phyloP scores from a whole-genome alignment of 345 rosid species.

The Murraya koenigii region DNA sequence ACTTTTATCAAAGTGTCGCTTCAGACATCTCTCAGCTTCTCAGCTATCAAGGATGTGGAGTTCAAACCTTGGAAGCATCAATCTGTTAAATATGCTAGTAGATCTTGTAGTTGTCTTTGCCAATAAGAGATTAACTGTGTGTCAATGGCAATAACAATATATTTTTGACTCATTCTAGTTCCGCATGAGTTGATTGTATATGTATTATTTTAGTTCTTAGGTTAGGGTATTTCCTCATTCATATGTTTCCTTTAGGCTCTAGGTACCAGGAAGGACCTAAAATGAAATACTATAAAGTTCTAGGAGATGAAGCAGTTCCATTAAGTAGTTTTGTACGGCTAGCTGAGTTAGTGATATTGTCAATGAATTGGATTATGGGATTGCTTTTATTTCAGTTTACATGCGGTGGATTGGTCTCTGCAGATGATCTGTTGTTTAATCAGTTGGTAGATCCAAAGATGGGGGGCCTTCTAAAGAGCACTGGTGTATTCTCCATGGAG shows the following conservation, averaged over 20 bases:
- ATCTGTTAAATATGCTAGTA: constrained; percentile 3
- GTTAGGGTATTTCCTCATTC: neutral
- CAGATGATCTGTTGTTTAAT: no score
- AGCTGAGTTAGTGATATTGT: neutral
- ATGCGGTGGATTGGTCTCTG: no score
- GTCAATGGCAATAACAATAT: neutral
- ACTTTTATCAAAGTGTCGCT: constrained; percentile 9
- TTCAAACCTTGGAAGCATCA: constrained; percentile 1
- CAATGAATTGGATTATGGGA: neutral
- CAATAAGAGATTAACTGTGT: constrained; percentile 12
- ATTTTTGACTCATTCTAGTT: neutral
- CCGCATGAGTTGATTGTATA: neutral
- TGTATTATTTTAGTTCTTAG: neutral
- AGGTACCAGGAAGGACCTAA: neutral
- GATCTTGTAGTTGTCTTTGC: constrained; percentile 1
- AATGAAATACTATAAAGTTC: neutral
- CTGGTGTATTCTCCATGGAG: no score
- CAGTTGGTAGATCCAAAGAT: no score
- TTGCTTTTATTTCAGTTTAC: neutral
- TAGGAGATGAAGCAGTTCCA: neutral
- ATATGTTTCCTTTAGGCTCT: constrained; percentile 7
- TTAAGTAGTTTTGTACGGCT: neutral
- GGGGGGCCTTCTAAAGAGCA: no score
- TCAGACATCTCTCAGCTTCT: neutral
- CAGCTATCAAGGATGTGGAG: constrained; percentile 2